Percentiles rank a stretch among this genome's conserved stretches.
Evolutionary conservation across 805 yeast genomes (phyloP).

Genomic region (Monosporozyma yasuniensis): DNA sequence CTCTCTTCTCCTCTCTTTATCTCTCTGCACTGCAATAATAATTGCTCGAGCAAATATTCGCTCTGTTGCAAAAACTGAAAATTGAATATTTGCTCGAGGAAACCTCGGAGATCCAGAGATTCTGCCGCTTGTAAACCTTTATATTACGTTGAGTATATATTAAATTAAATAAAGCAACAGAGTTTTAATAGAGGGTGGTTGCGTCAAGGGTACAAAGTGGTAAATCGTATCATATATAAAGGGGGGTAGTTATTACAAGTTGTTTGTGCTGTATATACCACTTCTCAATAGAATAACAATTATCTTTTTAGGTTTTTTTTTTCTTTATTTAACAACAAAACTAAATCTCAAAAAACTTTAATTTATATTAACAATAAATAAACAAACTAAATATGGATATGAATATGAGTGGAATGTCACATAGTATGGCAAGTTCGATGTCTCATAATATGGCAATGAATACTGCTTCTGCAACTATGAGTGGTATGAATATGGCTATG

Average conservation of each 20-base stretch:
- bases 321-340: no score
- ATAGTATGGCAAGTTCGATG: no score
- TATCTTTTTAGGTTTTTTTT: no score
- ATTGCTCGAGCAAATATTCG: neutral
- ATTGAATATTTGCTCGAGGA: slow-evolving; percentile 2
- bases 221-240: neutral
- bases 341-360: no score
- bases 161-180: no score
- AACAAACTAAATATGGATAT: neutral
- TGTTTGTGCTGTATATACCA: no score
- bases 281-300: no score
- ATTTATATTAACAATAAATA: no score
- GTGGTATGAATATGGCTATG: slow-evolving; percentile 3
- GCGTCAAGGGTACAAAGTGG: no score
- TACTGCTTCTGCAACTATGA: neutral
- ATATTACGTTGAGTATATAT: no score
- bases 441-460: slow-evolving; percentile 5
- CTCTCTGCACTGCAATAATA: neutral
- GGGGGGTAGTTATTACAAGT: neutral
- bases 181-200: no score
- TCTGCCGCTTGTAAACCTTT: no score
- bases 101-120: neutral
- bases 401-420: slow-evolving; percentile 3
- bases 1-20: neutral
- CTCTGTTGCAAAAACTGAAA: neutral